phyloP scores from a whole-genome alignment of 2,329 filamentous ascomycete genomes.

The Biscogniauxia marginata region DNA sequence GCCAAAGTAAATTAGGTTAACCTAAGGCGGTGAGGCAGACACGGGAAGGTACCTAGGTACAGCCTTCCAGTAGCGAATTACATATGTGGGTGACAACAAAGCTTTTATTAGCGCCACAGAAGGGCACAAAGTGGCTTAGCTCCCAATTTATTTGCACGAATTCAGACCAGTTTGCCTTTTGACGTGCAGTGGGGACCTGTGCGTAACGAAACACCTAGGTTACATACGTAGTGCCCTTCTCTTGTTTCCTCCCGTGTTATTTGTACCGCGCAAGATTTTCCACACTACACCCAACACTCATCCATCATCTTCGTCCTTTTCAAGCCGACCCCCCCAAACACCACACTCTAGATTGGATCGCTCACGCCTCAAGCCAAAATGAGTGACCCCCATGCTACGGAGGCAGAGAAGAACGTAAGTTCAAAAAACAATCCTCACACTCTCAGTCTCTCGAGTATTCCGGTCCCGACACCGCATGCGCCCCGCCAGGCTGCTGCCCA shows the following conservation, averaged over 20 bases:
- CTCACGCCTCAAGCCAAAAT: constrained; percentile 55
- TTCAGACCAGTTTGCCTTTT: neutral
- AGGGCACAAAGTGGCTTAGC: neutral
- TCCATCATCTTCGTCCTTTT: constrained; percentile 14
- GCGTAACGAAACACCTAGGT: neutral
- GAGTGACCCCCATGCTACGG: constrained; percentile 82
- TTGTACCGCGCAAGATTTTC: constrained; percentile 21
- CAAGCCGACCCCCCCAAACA: constrained; percentile 14
- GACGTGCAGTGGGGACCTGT: neutral
- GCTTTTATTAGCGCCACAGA: neutral
- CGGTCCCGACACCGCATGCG: neutral
- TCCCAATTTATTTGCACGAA: neutral
- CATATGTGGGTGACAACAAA: neutral
- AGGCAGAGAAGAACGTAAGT: constrained; percentile 93
- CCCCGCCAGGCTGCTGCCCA: constrained; percentile 14
- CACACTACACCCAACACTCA: constrained; percentile 21
- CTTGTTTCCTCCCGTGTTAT: neutral
- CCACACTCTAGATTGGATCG: constrained; percentile 18
- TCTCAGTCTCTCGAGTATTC: no score
- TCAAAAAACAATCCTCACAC: neutral
- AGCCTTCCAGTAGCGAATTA: no score
- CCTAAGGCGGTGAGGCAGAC: neutral
- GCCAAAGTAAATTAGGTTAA: neutral
- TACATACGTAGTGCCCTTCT: constrained; percentile 4
- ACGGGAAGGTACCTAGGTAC: no score